These are phyloP conservation scores for Claviceps sp. DNA, from an alignment of 2,329 filamentous ascomycete genomes.

Conservation along the genomic window DNA sequence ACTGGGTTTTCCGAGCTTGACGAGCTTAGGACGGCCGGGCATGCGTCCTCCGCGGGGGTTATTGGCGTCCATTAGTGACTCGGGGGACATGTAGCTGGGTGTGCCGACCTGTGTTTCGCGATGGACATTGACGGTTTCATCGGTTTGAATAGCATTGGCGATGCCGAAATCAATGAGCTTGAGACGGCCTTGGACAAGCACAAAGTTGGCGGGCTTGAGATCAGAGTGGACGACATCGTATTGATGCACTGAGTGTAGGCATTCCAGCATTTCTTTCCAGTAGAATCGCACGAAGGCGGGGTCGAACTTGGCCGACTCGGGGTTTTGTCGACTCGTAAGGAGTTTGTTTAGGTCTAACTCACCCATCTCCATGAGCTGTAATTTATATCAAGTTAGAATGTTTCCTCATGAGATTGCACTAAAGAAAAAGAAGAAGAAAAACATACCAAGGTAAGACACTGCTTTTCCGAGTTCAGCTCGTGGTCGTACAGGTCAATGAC, in stretches of 20 bases:
- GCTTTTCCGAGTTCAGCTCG: slow-evolving; percentile 86
- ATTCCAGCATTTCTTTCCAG: slow-evolving; percentile 99
- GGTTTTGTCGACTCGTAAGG: slow-evolving; percentile 58
- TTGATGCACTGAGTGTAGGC: slow-evolving; percentile 76
- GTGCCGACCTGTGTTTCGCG: slow-evolving; percentile 91
- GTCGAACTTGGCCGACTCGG: slow-evolving; percentile 65
- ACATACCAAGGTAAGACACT: slow-evolving; percentile 71
- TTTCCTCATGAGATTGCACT: background rate
- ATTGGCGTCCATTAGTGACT: slow-evolving; percentile 81
- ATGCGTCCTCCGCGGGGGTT: slow-evolving; percentile 36
- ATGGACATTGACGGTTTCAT: slow-evolving; percentile 94
- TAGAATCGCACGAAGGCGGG: slow-evolving; percentile 89
- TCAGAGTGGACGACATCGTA: slow-evolving; percentile 93
- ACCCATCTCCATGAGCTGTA: slow-evolving; percentile 87
- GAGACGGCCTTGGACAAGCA: slow-evolving; percentile 75
- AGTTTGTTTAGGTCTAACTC: slow-evolving; percentile 87
- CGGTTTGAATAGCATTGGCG: slow-evolving; percentile 88
- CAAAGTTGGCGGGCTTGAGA: slow-evolving; percentile 93
- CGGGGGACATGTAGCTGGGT: slow-evolving; percentile 97
- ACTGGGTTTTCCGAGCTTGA: slow-evolving; percentile 91
- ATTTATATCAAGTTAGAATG: background rate
- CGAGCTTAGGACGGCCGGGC: slow-evolving; percentile 50
- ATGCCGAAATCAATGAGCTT: slow-evolving; percentile 99
- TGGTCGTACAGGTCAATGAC: slow-evolving; percentile 86
- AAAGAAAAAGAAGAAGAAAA: background rate